These are phyloP conservation scores for Suillus placidus DNA, from an alignment of 768 basidiomycete species.

Conservation along the genomic window DNA sequence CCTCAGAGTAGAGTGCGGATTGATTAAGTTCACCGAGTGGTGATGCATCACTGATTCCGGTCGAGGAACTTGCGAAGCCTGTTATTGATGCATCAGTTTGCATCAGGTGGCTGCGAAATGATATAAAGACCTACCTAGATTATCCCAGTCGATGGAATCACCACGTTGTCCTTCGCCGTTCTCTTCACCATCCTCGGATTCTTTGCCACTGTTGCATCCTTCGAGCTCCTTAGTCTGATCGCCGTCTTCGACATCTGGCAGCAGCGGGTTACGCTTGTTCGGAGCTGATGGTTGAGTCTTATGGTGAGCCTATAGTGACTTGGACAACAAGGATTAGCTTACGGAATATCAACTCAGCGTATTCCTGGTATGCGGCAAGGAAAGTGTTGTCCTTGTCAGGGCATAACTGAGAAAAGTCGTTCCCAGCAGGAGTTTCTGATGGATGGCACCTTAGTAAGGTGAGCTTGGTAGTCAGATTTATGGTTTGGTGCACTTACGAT, in stretches of 20 bases:
- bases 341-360: constrained; percentile 9
- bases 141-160: background rate
- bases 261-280: background rate
- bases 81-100: background rate
- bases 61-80: background rate
- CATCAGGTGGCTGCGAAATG: background rate
- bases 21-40: background rate
- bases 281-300: background rate
- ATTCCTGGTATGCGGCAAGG: constrained; percentile 7
- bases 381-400: constrained; percentile 4
- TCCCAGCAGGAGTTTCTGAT: background rate
- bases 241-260: background rate
- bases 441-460: constrained; percentile 6
- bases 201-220: background rate
- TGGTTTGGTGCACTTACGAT: constrained; percentile 1
- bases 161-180: background rate
- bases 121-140: background rate
- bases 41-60: background rate
- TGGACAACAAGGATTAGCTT: background rate
- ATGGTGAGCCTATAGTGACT: background rate
- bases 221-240: background rate
- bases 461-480: background rate
- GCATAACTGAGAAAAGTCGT: background rate
- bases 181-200: background rate
- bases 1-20: background rate